A percentile compares a stretch with the other conserved stretches of the same genome.
These are phyloP conservation scores for Cladophialophora yegresii DNA, from an alignment of 2,329 filamentous ascomycete species.

Conservation along the genomic window DNA sequence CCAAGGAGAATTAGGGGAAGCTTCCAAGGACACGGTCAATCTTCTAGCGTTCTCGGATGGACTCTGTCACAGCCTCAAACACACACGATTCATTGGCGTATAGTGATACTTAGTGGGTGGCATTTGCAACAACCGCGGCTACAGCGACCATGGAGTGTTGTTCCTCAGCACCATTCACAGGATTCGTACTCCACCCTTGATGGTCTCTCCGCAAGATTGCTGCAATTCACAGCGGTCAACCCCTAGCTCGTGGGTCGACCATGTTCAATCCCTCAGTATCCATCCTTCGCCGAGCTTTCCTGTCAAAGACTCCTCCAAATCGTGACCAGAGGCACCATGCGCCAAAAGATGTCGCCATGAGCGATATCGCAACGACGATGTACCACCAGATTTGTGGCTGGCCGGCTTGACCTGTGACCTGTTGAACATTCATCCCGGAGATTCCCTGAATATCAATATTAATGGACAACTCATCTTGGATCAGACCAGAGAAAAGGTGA, in stretches of 20 bases:
- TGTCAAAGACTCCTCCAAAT: neutral
- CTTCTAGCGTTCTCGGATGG: neutral
- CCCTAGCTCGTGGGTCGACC: neutral
- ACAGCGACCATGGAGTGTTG: neutral
- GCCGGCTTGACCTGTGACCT: neutral
- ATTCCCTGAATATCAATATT: neutral
- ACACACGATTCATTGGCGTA: neutral
- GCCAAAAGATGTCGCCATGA: neutral
- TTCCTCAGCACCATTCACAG: neutral
- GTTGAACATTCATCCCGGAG: neutral
- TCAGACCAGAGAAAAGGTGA: neutral
- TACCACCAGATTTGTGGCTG: slow-evolving; percentile 1
- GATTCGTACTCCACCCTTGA: neutral
- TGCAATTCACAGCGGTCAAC: no score
- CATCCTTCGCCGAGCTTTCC: neutral
- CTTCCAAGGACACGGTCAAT: neutral
- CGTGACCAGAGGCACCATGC: neutral
- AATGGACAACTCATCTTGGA: neutral
- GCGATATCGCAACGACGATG: neutral
- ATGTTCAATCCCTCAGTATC: neutral
- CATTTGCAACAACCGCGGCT: neutral
- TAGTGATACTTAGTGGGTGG: neutral
- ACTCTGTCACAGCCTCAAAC: neutral
- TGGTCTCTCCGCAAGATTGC: neutral
- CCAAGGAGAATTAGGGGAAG: neutral